Base-by-base conservation (phyloP, 192 early-diverging fungal genomes). In the Coemansia sp. region DNA sequence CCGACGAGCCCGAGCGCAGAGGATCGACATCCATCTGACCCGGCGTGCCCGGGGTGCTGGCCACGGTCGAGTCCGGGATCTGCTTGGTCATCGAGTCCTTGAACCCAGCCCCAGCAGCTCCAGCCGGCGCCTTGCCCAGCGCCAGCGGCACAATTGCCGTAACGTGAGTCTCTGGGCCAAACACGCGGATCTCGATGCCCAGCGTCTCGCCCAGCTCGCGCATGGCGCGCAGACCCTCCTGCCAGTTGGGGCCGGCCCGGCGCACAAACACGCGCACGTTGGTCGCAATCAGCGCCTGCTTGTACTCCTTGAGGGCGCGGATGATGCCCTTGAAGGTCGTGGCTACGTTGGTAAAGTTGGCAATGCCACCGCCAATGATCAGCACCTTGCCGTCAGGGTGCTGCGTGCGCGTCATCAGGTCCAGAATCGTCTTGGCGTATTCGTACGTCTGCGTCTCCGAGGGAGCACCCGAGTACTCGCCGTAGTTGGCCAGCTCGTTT, bases 281-380 rank as follows among this genome's bases (percentile, higher is more conserved):
- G 80, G 93, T 93, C 56, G 71, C 76, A 56, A 89, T 91, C 53
- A 98, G 79, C 30, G 81, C 76, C 78, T 90, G 88, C 78, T 92
- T 88, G 85, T 87, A 98, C 71, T 95, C 94, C 47, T 83, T 85
- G 49, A 98, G 81, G 34, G 96, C 94, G 41, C 89, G 89, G 60
- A 96, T 92, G 69, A 98, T 90, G 62, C 96, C 96, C 90, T 98
- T 98, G 88, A 98, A 98, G 11, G 96, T 98, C 34, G 94, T 85
- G 9, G 93, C 92, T 39, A 98, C 96, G 76, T 98, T 98, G 77
- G 96, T 98, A 58, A 98, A 98, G 87, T 98, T 98, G 76, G 96
- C 96, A 62, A 98, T 98, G 73, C 96, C 96, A 66, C 96, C 96
- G 65, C 96, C 96, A 72, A 98, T 95, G 76, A 98, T 93, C 45